Conservation (phyloP, 306 rosid species). For the Lathyrus aphaca region DNA sequence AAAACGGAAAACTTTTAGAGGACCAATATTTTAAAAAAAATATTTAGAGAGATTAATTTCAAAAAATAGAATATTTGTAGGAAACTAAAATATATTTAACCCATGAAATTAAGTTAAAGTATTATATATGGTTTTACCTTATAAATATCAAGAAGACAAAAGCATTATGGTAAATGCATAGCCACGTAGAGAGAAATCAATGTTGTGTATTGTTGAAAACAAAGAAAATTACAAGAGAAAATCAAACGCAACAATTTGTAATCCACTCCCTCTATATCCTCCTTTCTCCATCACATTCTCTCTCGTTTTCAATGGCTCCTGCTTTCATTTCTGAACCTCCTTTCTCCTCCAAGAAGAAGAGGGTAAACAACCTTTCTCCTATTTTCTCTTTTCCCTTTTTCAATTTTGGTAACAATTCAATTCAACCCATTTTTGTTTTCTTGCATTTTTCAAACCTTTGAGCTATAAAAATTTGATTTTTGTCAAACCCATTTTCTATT, state of each 20-base stretch:
- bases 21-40: too few relatives aligned
- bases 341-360: constrained; percentile 56
- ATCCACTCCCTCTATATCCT: constrained; percentile 65
- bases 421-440: constrained; percentile 8
- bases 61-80: too few relatives aligned
- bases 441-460: not conserved
- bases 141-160: not conserved
- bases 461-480: constrained; percentile 7
- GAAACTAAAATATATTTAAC: too few relatives aligned
- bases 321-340: constrained; percentile 41
- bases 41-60: too few relatives aligned
- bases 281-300: constrained; percentile 15
- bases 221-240: constrained; percentile 13
- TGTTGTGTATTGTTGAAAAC: constrained; percentile 20
- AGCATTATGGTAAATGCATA: constrained; percentile 21
- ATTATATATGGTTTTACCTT: too few relatives aligned
- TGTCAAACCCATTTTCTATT: constrained; percentile 3
- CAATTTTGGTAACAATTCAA: not conserved
- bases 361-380: constrained; percentile 26
- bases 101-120: too few relatives aligned
- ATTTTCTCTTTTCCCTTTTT: not conserved
- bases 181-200: constrained; percentile 22
- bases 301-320: constrained; percentile 48
- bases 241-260: constrained; percentile 39
- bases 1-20: too few relatives aligned